Percentiles rank a stretch among this genome's conserved stretches.
Conservation (phyloP, 208 protist genomes). For the Crithidia thermophila region DNA sequence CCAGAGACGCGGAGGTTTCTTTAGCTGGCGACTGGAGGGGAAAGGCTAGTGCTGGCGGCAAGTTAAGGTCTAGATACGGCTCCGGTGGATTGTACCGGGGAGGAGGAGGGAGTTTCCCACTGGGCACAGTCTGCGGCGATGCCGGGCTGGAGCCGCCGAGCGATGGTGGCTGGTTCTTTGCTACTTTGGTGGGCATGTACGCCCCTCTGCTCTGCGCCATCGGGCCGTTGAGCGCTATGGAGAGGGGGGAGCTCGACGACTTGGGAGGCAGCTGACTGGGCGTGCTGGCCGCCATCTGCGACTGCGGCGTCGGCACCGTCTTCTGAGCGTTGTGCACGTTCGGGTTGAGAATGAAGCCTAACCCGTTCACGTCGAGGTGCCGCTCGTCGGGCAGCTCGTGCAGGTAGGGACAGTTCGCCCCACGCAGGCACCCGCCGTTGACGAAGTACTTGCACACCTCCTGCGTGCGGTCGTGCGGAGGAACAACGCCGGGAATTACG, state of each 20-base stretch:
- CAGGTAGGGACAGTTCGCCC: conserved; percentile 74
- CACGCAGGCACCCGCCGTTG: conserved; percentile 87
- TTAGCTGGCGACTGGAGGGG: conserved; percentile 51
- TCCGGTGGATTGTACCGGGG: conserved; percentile 86
- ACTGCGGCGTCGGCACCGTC: conserved; percentile 57
- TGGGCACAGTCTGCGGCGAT: conserved; percentile 27
- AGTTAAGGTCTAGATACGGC: conserved; percentile 84
- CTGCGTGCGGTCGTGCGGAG: conserved; percentile 70
- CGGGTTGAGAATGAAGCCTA: conserved; percentile 88
- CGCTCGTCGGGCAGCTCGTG: conserved; percentile 91
- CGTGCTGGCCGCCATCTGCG: conserved; percentile 18
- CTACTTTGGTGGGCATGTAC: conserved; percentile 26
- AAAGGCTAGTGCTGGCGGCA: conserved; percentile 86
- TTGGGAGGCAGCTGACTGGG: conserved; percentile 24
- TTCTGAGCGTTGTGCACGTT: conserved; percentile 91
- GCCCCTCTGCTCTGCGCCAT: conserved; percentile 15
- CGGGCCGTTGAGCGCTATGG: conserved; percentile 39
- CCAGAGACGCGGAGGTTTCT: conserved; percentile 52
- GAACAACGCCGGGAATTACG: conserved; percentile 37
- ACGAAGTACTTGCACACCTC: conserved; percentile 91
- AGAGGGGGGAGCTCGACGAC: conserved; percentile 35
- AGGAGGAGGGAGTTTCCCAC: conserved; percentile 44
- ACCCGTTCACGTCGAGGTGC: conserved; percentile 85
- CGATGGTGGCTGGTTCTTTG: conserved; percentile 33
- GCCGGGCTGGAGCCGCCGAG: conserved; percentile 23